Percentiles rank a stretch among this genome's conserved stretches.
These are phyloP conservation scores for Hypoxylon sp. DNA, from an alignment of 2,329 filamentous ascomycete genomes.

Conservation along the genomic window DNA sequence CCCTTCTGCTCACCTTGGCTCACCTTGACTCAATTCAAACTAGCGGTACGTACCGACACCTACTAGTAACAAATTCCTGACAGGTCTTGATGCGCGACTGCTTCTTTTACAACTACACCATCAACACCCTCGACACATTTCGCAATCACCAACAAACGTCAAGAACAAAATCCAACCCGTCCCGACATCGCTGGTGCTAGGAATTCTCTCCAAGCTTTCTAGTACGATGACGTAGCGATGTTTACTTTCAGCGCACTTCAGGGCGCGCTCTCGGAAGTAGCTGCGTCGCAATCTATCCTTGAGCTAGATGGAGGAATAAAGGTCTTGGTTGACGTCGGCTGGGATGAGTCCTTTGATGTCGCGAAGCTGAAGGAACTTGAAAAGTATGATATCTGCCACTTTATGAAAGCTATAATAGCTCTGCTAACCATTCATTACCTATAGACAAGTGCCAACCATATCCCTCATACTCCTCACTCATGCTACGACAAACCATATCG, in stretches of 20 bases:
- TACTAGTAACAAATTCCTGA: not conserved
- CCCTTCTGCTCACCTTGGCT: conserved; percentile 2
- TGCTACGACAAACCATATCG: conserved; percentile 90
- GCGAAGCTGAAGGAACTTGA: conserved; percentile 88
- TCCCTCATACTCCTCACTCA: conserved; percentile 96
- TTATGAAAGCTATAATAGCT: not conserved
- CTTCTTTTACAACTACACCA: conserved; percentile 21
- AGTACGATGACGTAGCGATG: conserved; percentile 69
- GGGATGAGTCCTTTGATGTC: conserved; percentile 92
- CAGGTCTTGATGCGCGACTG: conserved; percentile 41
- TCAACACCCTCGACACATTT: conserved; percentile 5
- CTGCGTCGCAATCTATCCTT: conserved; percentile 93
- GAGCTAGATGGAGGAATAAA: conserved; percentile 98
- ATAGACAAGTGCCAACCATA: conserved; percentile 88
- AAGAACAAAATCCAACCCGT: conserved; percentile 3
- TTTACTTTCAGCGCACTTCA: conserved; percentile 96
- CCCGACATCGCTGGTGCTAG: not conserved
- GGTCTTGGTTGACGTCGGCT: conserved; percentile 93
- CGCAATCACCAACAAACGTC: conserved; percentile 2
- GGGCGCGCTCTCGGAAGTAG: conserved; percentile 88
- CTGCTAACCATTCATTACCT: conserved; percentile 18
- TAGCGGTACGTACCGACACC: conserved; percentile 1
- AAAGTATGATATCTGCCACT: conserved; percentile 72
- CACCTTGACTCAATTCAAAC: not conserved
- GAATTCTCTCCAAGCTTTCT: conserved; percentile 4